These are phyloP conservation scores for Sporobolomyces pararoseus DNA, from an alignment of 768 basidiomycete species.

Conservation along the genomic window DNA sequence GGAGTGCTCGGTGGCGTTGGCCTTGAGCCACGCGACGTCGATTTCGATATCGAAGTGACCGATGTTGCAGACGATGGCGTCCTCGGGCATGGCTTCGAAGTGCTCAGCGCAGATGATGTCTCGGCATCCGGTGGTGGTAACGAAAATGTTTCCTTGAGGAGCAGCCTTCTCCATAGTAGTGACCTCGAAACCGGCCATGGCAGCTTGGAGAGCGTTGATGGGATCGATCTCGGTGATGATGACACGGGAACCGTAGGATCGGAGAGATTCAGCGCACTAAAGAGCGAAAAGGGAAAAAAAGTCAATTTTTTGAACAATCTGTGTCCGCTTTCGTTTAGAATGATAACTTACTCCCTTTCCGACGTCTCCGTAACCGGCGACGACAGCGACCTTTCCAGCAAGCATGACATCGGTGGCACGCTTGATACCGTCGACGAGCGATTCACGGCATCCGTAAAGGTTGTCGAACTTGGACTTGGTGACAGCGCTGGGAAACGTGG, in stretches of 20 bases:
- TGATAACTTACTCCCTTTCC: conserved; percentile 83
- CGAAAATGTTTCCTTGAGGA: conserved; percentile 79
- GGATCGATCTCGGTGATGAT: conserved; percentile 97
- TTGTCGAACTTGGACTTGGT: conserved; percentile 98
- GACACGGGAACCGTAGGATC: conserved; percentile 95
- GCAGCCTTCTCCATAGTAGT: conserved; percentile 98
- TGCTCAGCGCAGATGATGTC: conserved; percentile 93
- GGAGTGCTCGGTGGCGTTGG: conserved; percentile 71
- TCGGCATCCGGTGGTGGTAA: conserved; percentile 97
- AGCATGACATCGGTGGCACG: conserved; percentile 99
- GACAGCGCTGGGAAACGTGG: conserved; percentile 78
- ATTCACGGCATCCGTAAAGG: conserved; percentile 99
- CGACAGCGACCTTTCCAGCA: conserved; percentile 97
- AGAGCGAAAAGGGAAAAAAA: not conserved
- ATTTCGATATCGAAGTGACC: conserved; percentile 62
- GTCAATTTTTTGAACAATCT: not conserved
- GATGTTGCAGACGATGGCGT: conserved; percentile 92
- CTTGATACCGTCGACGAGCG: conserved; percentile 99
- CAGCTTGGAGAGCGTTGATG: conserved; percentile 99
- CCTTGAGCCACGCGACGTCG: conserved; percentile 97
- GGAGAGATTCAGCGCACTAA: conserved; percentile 95
- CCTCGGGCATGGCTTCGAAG: conserved; percentile 91
- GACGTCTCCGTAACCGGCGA: conserved; percentile 98
- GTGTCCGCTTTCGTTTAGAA: not conserved
- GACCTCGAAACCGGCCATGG: conserved; percentile 99